Conservation (phyloP, 768 basidiomycete species). For the Kwoniella pini region DNA sequence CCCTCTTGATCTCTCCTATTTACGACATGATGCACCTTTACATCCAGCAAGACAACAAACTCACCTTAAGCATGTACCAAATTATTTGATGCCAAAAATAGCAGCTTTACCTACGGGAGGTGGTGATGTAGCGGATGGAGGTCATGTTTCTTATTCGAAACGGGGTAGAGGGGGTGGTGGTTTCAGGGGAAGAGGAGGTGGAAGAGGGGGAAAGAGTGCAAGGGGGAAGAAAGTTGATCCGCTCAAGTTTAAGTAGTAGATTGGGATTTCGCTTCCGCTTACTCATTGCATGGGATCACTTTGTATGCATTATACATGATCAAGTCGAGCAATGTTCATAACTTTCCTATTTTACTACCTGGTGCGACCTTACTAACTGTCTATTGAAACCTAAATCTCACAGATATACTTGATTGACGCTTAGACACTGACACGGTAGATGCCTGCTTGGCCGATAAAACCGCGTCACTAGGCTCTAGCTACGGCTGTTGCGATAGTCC, state of each 20-base stretch:
- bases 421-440: no score
- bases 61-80: slow-evolving; percentile 94
- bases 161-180: slow-evolving; percentile 60
- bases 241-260: slow-evolving; percentile 59
- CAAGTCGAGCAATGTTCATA: no score
- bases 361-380: no score
- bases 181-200: slow-evolving; percentile 61
- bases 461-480: no score
- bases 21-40: slow-evolving; percentile 91
- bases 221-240: slow-evolving; percentile 77
- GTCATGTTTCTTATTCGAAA: slow-evolving; percentile 77
- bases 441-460: no score
- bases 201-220: slow-evolving; percentile 56
- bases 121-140: slow-evolving; percentile 56
- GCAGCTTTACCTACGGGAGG: slow-evolving; percentile 57
- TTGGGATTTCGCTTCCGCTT: neutral
- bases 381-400: no score
- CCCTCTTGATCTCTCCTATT: slow-evolving; percentile 84
- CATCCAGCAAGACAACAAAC: slow-evolving; percentile 86
- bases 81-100: slow-evolving; percentile 83
- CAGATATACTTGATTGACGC: no score
- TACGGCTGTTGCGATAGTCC: no score
- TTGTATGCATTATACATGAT: no score
- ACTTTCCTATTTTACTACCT: no score
- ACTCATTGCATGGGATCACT: no score